Base-by-base conservation (phyloP, 352 stramenopile species). In the Phytophthora meadii region DNA sequence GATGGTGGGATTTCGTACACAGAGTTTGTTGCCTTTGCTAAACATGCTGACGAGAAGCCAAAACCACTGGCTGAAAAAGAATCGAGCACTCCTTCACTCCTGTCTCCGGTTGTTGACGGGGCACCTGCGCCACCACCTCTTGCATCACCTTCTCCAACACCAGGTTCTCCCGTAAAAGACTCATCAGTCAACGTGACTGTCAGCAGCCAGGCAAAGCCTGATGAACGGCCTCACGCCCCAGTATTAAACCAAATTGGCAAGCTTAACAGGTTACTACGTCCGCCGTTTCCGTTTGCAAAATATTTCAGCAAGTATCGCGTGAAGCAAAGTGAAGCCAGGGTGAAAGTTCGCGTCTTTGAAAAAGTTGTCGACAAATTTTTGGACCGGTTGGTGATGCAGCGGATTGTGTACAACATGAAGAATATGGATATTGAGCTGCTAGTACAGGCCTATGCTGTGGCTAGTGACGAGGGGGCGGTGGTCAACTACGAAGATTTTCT, bases 281-380 rank as follows among this genome's bases (percentile, higher is more conserved):
- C 79, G 6, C 62, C 37, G 19, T 94, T 94, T 54, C 80, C 81
- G 0, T 94, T 94, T 54, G 80, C 79, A 6, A 91, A 89, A 60
- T 94, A 94, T 54, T 86, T 92, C 27, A 66, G 67, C 40, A 94
- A 92, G 54, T 91, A 94, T 59, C 75, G 71, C 10, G 32, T 70
- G 14, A 74, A 72, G 5, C 46, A 72, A 45, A 61, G 40, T 10
- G 80, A 88, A 34, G 40, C 67, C 2, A 44, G 65, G 2, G 78
- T 93, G 19, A 89, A 85, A 71, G 54, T 74, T 39, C 73, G 74
- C 9, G 79, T 88, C 24, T 94, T 94, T 47, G 76, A 87, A 30
- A 90, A 90, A 25, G 74, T 92, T 37, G 61, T 94, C 2, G 79
- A 94, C 54, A 94, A 94, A 48, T 94, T 94, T 36, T 59, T 94